These are phyloP conservation scores for Fragaria vesca DNA, from an alignment of 306 rosid genomes.

Conservation along the genomic window DNA sequence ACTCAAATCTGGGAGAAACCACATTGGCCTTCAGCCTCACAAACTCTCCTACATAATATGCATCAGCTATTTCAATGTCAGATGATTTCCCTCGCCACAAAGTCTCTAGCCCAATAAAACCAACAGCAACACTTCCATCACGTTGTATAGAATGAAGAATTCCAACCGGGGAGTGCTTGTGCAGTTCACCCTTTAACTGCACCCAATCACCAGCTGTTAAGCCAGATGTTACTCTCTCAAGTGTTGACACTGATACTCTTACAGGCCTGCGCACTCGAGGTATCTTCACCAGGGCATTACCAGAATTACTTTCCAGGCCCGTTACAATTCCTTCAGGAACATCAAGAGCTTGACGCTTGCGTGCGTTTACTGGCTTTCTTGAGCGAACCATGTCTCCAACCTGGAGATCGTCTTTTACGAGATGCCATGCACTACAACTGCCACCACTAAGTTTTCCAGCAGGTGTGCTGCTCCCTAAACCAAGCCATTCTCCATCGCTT, in stretches of 20 bases:
- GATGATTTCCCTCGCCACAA: slow-evolving; percentile 63
- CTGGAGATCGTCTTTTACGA: slow-evolving; percentile 63
- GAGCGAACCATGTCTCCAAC: slow-evolving; percentile 69
- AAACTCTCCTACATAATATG: slow-evolving; percentile 62
- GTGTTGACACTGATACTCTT: slow-evolving; percentile 49
- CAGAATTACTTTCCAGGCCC: slow-evolving; percentile 51
- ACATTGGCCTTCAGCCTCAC: slow-evolving; percentile 51
- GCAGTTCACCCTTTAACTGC: slow-evolving; percentile 34
- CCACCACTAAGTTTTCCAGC: slow-evolving; percentile 37
- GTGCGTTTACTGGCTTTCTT: slow-evolving; percentile 52
- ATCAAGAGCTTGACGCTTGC: slow-evolving; percentile 55
- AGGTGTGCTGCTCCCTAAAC: slow-evolving; percentile 35
- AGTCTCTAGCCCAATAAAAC: slow-evolving; percentile 64
- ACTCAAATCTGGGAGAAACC: slow-evolving; percentile 55
- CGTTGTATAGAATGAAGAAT: slow-evolving; percentile 65
- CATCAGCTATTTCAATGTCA: slow-evolving; percentile 45
- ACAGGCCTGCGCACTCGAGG: slow-evolving; percentile 56
- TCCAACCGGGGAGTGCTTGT: slow-evolving; percentile 63
- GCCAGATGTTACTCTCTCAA: slow-evolving; percentile 67
- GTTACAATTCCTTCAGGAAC: slow-evolving; percentile 67
- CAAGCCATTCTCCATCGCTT: slow-evolving; percentile 64
- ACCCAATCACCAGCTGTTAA: slow-evolving; percentile 76
- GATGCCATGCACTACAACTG: slow-evolving; percentile 54
- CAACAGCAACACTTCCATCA: slow-evolving; percentile 50
- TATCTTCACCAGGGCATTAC: slow-evolving; percentile 55